A percentile compares a stretch with the other conserved stretches of the same genome.
Conservation (phyloP, 768 basidiomycete genomes). For the Inosperma sp. region DNA sequence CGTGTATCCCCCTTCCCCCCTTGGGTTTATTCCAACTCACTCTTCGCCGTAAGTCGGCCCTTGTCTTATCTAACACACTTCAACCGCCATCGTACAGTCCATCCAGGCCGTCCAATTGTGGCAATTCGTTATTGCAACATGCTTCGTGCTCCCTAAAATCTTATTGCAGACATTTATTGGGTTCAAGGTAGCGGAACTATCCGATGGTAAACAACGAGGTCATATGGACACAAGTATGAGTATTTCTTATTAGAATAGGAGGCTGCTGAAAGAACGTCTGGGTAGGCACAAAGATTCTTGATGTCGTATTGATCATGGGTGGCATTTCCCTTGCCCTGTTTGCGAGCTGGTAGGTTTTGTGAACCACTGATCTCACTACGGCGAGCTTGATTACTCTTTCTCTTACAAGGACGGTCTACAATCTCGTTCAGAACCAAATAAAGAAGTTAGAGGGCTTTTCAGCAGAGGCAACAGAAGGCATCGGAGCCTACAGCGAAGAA, state of each 20-base stretch:
- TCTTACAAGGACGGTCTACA: slow-evolving; percentile 73
- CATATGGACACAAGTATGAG: slow-evolving; percentile 71
- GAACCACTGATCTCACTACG: not conserved
- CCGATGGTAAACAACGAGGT: slow-evolving; percentile 69
- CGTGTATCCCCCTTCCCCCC: slow-evolving; percentile 81
- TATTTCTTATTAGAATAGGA: slow-evolving; percentile 3
- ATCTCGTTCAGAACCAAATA: slow-evolving; percentile 57
- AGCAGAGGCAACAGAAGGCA: slow-evolving; percentile 51
- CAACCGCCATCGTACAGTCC: slow-evolving; percentile 38
- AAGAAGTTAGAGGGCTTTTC: slow-evolving; percentile 46
- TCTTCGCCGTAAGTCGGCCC: slow-evolving; percentile 60
- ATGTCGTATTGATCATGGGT: slow-evolving; percentile 51
- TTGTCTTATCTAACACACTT: not conserved
- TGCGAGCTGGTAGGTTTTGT: slow-evolving; percentile 58
- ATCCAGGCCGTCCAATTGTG: slow-evolving; percentile 68
- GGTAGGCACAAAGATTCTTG: slow-evolving; percentile 61
- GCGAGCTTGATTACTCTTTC: slow-evolving; percentile 9
- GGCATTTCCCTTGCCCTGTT: slow-evolving; percentile 55
- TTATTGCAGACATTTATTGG: slow-evolving; percentile 76
- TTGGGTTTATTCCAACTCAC: slow-evolving; percentile 80
- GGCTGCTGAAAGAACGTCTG: too few relatives aligned
- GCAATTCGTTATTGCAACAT: slow-evolving; percentile 75
- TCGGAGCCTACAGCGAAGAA: slow-evolving; percentile 58
- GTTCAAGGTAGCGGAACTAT: slow-evolving; percentile 64
- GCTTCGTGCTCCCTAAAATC: slow-evolving; percentile 66